Base-by-base conservation (phyloP, 768 basidiomycete species). In the Termitomyces sp. region DNA sequence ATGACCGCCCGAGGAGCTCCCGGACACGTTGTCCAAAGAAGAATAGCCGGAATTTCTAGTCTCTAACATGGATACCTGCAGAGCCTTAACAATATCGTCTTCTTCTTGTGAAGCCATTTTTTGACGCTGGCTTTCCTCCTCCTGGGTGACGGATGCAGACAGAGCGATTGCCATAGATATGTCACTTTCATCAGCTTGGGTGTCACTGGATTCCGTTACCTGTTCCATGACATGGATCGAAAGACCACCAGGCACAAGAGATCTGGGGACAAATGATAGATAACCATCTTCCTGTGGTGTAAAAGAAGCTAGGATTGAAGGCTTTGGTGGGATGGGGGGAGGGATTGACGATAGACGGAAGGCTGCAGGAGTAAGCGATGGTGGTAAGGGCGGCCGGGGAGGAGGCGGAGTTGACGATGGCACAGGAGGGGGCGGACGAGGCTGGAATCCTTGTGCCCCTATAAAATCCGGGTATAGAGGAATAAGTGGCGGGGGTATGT, bases 41-140 rank as follows among this genome's bases (percentile, higher is more conserved):
- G 37, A 25, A 53, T 16, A 39, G 12, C 12, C 45, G 4, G 44
- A 27, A 45, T 14, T 21, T 34, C 28, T 37, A 12, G 57, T 42
- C 40, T 60, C 56, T 28, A 54, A 46, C 62, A 76, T 59, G 1
- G 85, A 87, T 57, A 78, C 78, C 60, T 81, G 77, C 56, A 91
- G 61, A 0, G 88, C 89, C 59, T 75, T 76, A 21, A 80, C 81
- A 14, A 91, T 72, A 42, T 89, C 85, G 30, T 83, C 82, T 56
- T 89, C 86, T 64, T 91, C 88, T 59, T 78, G 76, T 54, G 59
- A 66, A 6, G 59, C 63, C 17, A 78, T 57, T 47, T 72, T 70
- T 23, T 73, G 69, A 47, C 71, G 68, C 32, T 67, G 53, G 27
- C 65, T 64, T 60, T 72, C 63, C 49, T 69, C 67, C 37, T 70